Base-by-base conservation (phyloP, 148 eudicot species). In the Pharnaceum exiguum region DNA sequence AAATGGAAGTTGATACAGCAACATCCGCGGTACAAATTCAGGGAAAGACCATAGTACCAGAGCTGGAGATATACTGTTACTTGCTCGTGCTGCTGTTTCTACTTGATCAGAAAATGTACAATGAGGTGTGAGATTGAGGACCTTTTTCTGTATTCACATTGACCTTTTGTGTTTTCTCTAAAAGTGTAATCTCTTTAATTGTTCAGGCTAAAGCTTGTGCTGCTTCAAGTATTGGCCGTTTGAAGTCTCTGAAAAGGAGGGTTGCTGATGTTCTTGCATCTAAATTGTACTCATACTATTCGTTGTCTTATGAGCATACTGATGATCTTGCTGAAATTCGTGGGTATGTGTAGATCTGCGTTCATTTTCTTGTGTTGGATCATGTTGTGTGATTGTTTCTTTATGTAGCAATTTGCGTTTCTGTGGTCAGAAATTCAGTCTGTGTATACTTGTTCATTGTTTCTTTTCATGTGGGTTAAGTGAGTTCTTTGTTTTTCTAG, bases 1-100 rank as follows among this genome's bases (percentile, higher is more conserved):
- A 83, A 64, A 90, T 90, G 95, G 95, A 90, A 70, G 86, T 90
- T 63, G 95, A 90, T 46, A 84, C 81, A 37, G 91, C 91, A 52
- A 73, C 86, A 55, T 86, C 97, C 55, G 75, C 75, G 27, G 65
- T 78, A 46, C 82, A 74, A 74, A 69, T 73, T 45, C 82, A 88
- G 25, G 76, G 69, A 11, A 90, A 90, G 73, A 86, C 86, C 57
- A 67, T 74, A 25, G 62, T 84, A 35, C 95, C 97, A 6, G 97
- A 90, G 83, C 59, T 90, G 63, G 97, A 90, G 75, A 82, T 90
- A 36, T 86, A 74, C 57, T 81, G 95, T 75, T 81, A 84, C 76
- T 78, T 84, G 77, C 85, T 86, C 55, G 95, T 90, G 15, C 71
- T 90, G 17, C 68, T 90, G 74, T 82, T 73, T 73, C 75, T 84